Conservation (phyloP, 2,329 filamentous ascomycete genomes). For the Talaromyces sp. region DNA sequence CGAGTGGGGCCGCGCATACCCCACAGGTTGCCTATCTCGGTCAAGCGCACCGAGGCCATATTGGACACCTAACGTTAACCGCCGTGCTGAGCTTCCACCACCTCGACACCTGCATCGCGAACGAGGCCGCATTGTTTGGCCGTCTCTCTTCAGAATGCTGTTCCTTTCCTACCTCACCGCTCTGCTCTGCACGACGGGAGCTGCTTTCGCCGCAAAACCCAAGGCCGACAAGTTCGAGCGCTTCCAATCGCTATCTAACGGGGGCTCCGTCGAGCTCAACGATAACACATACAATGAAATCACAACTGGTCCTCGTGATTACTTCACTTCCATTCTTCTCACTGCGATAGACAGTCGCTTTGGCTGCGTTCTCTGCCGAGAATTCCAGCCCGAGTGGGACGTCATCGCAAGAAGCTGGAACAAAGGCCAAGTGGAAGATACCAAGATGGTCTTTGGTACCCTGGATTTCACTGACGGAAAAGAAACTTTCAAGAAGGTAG, state of each 20-base stretch:
- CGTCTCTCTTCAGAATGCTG: constrained; percentile 22
- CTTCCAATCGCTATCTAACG: constrained; percentile 64
- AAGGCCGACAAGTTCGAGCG: constrained; percentile 62
- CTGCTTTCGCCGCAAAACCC: constrained; percentile 48
- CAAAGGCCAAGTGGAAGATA: constrained; percentile 58
- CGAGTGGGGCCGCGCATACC: not conserved
- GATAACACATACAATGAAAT: constrained; percentile 71
- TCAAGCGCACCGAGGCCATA: not conserved
- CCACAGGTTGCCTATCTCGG: not conserved
- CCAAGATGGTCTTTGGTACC: constrained; percentile 68
- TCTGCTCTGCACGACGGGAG: constrained; percentile 23
- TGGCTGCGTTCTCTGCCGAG: constrained; percentile 77
- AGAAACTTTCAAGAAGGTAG: constrained; percentile 78
- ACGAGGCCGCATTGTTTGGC: not conserved
- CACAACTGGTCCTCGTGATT: constrained; percentile 74
- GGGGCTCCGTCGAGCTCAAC: constrained; percentile 69
- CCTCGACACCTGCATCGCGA: not conserved
- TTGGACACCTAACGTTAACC: constrained; percentile 8
- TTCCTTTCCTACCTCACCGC: constrained; percentile 35
- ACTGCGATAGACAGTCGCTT: constrained; percentile 81
- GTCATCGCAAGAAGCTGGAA: constrained; percentile 80
- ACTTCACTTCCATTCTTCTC: constrained; percentile 73
- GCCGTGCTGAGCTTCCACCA: not conserved
- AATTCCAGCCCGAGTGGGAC: constrained; percentile 94
- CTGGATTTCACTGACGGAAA: constrained; percentile 85